Conservation (phyloP, 2,329 filamentous ascomycete genomes). For the Beauveria sp. region DNA sequence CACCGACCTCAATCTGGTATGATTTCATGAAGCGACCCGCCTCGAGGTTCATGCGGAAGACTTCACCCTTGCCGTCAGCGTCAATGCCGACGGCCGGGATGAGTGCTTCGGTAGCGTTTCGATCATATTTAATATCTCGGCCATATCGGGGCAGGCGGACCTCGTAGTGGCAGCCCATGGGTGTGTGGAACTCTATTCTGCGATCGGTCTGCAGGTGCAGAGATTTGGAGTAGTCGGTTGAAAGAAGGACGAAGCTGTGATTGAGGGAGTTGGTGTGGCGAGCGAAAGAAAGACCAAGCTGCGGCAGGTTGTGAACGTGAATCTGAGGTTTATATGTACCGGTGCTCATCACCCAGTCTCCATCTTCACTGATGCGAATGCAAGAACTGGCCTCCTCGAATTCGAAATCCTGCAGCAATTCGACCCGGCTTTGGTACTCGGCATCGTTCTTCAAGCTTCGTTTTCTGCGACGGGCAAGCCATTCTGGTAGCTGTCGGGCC, state of each 20-base stretch:
- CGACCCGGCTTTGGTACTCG: slow-evolving; percentile 88
- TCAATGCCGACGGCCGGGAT: slow-evolving; percentile 85
- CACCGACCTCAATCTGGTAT: slow-evolving; percentile 84
- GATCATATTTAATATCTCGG: slow-evolving; percentile 79
- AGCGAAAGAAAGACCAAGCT: slow-evolving; percentile 87
- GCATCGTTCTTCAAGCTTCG: slow-evolving; percentile 84
- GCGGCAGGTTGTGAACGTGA: slow-evolving; percentile 89
- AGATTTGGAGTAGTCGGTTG: slow-evolving; percentile 87
- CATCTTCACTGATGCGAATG: slow-evolving; percentile 86
- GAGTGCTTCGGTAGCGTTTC: slow-evolving; percentile 73
- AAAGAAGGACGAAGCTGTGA: slow-evolving; percentile 81
- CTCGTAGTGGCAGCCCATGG: slow-evolving; percentile 77
- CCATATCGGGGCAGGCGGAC: slow-evolving; percentile 91
- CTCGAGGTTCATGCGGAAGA: slow-evolving; percentile 88
- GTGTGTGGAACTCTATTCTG: slow-evolving; percentile 86
- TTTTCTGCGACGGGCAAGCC: slow-evolving; percentile 86
- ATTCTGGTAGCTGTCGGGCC: slow-evolving; percentile 83
- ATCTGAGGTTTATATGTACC: slow-evolving; percentile 66
- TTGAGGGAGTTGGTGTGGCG: slow-evolving; percentile 90
- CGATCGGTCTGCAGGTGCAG: slow-evolving; percentile 89
- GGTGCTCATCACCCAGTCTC: slow-evolving; percentile 94
- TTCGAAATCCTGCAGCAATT: slow-evolving; percentile 94
- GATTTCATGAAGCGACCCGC: slow-evolving; percentile 89
- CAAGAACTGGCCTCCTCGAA: slow-evolving; percentile 94
- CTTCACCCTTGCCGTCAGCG: slow-evolving; percentile 77